These are phyloP conservation scores for Diaporthe nobilis DNA, from an alignment of 2,329 filamentous ascomycete genomes.

Conservation along the genomic window DNA sequence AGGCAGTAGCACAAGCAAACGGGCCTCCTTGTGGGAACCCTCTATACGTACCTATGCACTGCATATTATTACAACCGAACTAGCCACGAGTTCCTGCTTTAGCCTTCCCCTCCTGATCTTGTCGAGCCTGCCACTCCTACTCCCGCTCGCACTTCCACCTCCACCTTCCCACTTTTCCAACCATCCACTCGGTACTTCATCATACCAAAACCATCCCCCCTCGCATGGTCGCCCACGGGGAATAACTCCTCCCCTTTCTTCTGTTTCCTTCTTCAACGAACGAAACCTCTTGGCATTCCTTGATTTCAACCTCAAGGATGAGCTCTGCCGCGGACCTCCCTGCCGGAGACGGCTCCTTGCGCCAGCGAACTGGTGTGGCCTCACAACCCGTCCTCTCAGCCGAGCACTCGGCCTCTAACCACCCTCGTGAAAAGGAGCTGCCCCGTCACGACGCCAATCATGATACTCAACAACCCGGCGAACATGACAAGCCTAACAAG, in stretches of 20 bases:
- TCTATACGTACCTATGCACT: not conserved
- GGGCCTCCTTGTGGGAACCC: not conserved
- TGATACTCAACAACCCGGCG: conserved; percentile 22
- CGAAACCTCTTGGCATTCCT: conserved; percentile 29
- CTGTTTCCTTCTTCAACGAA: conserved; percentile 36
- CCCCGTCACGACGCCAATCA: conserved; percentile 34
- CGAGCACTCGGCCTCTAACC: conserved; percentile 36
- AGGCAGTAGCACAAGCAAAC: conserved; percentile 8
- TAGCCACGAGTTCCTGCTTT: conserved; percentile 32
- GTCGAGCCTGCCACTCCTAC: not conserved
- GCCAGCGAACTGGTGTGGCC: conserved; percentile 33
- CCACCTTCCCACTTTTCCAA: not conserved
- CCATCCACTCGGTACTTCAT: conserved; percentile 12
- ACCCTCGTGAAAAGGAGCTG: conserved; percentile 24
- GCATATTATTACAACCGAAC: conserved; percentile 3
- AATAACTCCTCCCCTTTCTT: conserved; percentile 13
- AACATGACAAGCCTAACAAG: conserved; percentile 67
- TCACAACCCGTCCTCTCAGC: conserved; percentile 16
- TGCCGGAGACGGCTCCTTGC: conserved; percentile 50
- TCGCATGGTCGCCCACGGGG: conserved; percentile 20
- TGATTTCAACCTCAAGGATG: conserved; percentile 45
- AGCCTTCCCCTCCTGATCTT: conserved; percentile 26
- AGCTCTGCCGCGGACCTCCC: conserved; percentile 43
- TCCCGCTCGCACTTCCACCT: not conserved
- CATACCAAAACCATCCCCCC: conserved; percentile 10